Evolutionary conservation across 108 stramenopile genomes (phyloP).

Genomic region (Fragilaria radians): DNA sequence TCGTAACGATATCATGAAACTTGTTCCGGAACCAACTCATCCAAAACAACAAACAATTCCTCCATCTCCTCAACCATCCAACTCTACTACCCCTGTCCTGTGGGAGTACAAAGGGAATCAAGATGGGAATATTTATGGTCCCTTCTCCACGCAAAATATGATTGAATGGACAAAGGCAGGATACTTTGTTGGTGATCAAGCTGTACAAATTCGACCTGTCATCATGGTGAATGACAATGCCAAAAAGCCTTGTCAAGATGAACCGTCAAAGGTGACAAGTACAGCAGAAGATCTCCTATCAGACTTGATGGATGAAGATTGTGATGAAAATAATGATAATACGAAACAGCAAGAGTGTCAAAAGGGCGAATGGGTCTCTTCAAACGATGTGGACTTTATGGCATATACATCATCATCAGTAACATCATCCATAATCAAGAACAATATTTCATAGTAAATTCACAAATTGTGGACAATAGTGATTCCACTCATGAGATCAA

Average conservation of each 20-base stretch:
- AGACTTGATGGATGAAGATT: slow-evolving; percentile 68
- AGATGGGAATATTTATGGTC: slow-evolving; percentile 68
- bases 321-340: slow-evolving; percentile 34
- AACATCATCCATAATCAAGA: too few species aligned
- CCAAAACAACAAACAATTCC: slow-evolving; percentile 17
- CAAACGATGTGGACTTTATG: slow-evolving; percentile 21
- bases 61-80: too few species aligned
- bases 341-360: not conserved
- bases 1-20: slow-evolving; percentile 34
- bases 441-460: too few species aligned
- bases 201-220: slow-evolving; percentile 64
- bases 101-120: slow-evolving; percentile 83
- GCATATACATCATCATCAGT: slow-evolving; percentile 10
- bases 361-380: slow-evolving; percentile 20
- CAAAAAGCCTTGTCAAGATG: not conserved
- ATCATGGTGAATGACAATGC: not conserved
- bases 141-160: slow-evolving; percentile 78
- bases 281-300: slow-evolving; percentile 63
- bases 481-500: too few species aligned
- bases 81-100: slow-evolving; percentile 11
- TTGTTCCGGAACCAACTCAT: slow-evolving; percentile 16
- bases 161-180: slow-evolving; percentile 66
- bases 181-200: slow-evolving; percentile 72
- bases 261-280: slow-evolving; percentile 5
- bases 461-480: too few species aligned